Base-by-base conservation (phyloP, 1,284 basidiomycete genomes). In the Gomphus sp. region DNA sequence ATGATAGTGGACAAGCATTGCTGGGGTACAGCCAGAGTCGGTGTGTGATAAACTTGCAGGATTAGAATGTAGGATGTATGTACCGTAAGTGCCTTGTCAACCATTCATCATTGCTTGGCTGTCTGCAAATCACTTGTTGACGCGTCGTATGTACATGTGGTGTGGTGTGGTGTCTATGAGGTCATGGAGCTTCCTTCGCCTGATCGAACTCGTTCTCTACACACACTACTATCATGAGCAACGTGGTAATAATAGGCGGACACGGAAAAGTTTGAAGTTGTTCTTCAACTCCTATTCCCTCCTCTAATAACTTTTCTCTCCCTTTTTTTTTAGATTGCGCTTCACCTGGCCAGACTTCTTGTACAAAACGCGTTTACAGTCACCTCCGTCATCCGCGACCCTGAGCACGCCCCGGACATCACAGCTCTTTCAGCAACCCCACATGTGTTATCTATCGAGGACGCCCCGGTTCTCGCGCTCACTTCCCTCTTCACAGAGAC, bases 371-470 rank as follows among this genome's bases (percentile, higher is more conserved):
- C 62, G 0, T 72, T 81, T 64, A 63, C 67, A n/a, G 77, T 87
- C 18, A 76, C 77, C 34, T 84, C 83, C 2, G 75, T 87, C 51
- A 81, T 87, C 61, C 79, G 85, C 50, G 74, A 74, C 57, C 54
- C 70, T n/a, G 70, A 70, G 2, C 77, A 80, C 58, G 72, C 74
- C 53, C 55, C 70, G 7, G 82, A 82, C 49, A 78, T 87, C 62
- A 68, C 67, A 25, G 66, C 1, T 73, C 73, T 14, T 37, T 66
- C 65, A 2, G 81, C 84, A 0, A 75, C 70, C 3, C 83, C 85
- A 0, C 68, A 79, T 33, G 62, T 86, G 3, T 74, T 87, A 34
- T 85, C 83, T 2, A 73, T 89, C 37, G 86, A 89, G 65, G 75
- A 80, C 11, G 72, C 77, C 3, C 66, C 80, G 0, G 73, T 76